Evolutionary conservation across 2,329 filamentous ascomycete genomes (phyloP).

Genomic region (Thermothelomyces thermophilus): DNA sequence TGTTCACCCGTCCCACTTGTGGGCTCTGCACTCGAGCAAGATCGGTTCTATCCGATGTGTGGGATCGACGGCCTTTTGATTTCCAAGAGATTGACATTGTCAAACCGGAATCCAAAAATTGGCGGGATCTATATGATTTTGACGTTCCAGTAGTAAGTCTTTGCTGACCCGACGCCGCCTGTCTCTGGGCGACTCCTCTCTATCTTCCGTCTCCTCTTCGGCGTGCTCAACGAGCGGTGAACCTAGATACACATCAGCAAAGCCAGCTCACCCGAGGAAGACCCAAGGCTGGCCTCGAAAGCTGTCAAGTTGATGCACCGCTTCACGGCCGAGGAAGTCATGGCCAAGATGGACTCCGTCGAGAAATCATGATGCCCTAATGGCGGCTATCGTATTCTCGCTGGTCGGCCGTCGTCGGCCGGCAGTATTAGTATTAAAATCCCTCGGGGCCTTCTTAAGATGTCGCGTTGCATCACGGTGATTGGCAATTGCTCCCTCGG

Average conservation of each 20-base stretch:
- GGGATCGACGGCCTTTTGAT: slow-evolving; percentile 59
- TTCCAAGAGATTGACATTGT: slow-evolving; percentile 66
- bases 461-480: not conserved
- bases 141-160: slow-evolving; percentile 68
- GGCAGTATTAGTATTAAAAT: too few species aligned
- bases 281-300: slow-evolving; percentile 48
- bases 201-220: not conserved
- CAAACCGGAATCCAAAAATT: slow-evolving; percentile 52
- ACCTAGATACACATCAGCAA: slow-evolving; percentile 58
- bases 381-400: not conserved
- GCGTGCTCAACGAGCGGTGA: not conserved
- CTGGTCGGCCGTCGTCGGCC: too few species aligned
- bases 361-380: slow-evolving; percentile 27
- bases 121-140: slow-evolving; percentile 72
- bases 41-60: slow-evolving; percentile 60
- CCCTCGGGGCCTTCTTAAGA: too few species aligned
- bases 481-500: not conserved
- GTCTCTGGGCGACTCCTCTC: too few species aligned
- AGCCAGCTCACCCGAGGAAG: slow-evolving; percentile 42
- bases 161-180: too few species aligned
- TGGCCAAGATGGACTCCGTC: slow-evolving; percentile 60
- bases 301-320: slow-evolving; percentile 73
- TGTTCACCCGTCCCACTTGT: slow-evolving; percentile 69
- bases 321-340: slow-evolving; percentile 61
- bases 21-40: slow-evolving; percentile 65